phyloP scores from a whole-genome alignment of 1,284 basidiomycete genomes.

The Flammula alnicola region DNA sequence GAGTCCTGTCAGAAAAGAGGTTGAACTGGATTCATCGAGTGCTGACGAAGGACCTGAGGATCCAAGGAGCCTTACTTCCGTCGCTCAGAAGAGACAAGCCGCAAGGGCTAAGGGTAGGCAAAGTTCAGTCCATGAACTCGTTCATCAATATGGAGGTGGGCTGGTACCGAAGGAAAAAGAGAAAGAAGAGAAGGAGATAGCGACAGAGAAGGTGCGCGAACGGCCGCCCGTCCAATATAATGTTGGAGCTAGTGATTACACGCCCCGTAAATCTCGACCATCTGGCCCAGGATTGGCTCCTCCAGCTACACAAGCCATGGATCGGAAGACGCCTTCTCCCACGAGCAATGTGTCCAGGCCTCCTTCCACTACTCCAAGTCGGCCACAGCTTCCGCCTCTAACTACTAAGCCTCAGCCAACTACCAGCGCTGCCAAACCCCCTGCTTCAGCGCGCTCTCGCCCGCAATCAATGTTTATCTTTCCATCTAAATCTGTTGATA shows the following conservation, averaged over 20 bases:
- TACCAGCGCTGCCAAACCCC: slow-evolving; percentile 29
- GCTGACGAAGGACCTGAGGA: slow-evolving; percentile 70
- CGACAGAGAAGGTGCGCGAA: slow-evolving; percentile 15
- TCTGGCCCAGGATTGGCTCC: slow-evolving; percentile 14
- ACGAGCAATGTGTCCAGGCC: slow-evolving; percentile 6
- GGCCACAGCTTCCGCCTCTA: slow-evolving; percentile 16
- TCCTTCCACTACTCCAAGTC: slow-evolving; percentile 3
- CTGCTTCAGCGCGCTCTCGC: slow-evolving; percentile 47
- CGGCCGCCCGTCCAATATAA: slow-evolving; percentile 8
- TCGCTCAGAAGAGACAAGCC: slow-evolving; percentile 27
- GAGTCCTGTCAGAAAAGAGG: slow-evolving; percentile 32
- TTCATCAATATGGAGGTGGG: slow-evolving; percentile 74
- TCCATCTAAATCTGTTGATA: slow-evolving; percentile 54
- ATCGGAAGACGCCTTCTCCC: slow-evolving; percentile 24
- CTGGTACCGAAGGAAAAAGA: slow-evolving; percentile 22
- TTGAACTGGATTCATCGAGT: slow-evolving; percentile 51
- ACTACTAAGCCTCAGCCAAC: slow-evolving; percentile 14
- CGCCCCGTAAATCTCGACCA: slow-evolving; percentile 14
- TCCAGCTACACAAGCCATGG: slow-evolving; percentile 11
- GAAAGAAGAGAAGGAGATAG: slow-evolving; percentile 9
- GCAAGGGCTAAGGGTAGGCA: slow-evolving; percentile 59
- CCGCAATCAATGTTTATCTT: slow-evolving; percentile 79
- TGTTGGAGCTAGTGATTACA: slow-evolving; percentile 20
- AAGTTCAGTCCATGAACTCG: slow-evolving; percentile 79
- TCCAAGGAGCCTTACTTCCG: slow-evolving; percentile 38